A percentile compares a stretch with the other conserved stretches of the same genome.
phyloP scores from a whole-genome alignment of 1,139 yeast species.

The Arxiozyma slooffiae region DNA sequence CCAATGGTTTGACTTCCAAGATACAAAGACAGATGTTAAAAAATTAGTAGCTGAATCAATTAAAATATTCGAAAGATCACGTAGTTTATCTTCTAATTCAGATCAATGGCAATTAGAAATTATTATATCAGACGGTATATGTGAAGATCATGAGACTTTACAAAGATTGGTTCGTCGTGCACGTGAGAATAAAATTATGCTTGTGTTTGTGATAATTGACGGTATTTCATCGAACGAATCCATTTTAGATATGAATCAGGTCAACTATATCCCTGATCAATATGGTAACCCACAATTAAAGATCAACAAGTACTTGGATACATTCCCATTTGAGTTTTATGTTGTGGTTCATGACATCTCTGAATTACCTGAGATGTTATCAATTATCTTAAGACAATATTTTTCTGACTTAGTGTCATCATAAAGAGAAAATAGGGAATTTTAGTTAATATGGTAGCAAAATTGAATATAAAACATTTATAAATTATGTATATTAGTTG shows the following conservation, averaged over 20 bases:
- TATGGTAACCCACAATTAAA: constrained; percentile 63
- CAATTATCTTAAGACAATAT: constrained; percentile 83
- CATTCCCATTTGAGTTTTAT: constrained; percentile 94
- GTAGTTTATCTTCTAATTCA: constrained; percentile 38
- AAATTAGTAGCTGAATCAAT: constrained; percentile 65
- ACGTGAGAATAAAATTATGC: constrained; percentile 84
- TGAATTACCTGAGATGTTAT: constrained; percentile 86
- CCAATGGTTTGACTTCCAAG: constrained; percentile 87
- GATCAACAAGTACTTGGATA: constrained; percentile 78
- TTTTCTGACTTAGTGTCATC: constrained; percentile 57
- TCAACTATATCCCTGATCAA: constrained; percentile 60
- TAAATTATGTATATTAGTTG: not conserved
- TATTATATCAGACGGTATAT: constrained; percentile 89
- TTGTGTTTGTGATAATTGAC: constrained; percentile 89
- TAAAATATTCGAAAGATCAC: constrained; percentile 58
- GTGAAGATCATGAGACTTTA: constrained; percentile 84
- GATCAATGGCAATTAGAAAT: constrained; percentile 93
- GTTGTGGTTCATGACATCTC: constrained; percentile 83
- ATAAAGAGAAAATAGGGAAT: not conserved
- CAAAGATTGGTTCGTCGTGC: constrained; percentile 82
- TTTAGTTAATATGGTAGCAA: not conserved
- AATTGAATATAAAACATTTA: not conserved
- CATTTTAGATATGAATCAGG: constrained; percentile 91
- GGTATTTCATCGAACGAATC: constrained; percentile 79
- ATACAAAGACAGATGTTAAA: constrained; percentile 74